A percentile compares a stretch with the other conserved stretches of the same genome.
Conservation (phyloP, 495 filamentous ascomycete species). For the Choiromyces venosus region DNA sequence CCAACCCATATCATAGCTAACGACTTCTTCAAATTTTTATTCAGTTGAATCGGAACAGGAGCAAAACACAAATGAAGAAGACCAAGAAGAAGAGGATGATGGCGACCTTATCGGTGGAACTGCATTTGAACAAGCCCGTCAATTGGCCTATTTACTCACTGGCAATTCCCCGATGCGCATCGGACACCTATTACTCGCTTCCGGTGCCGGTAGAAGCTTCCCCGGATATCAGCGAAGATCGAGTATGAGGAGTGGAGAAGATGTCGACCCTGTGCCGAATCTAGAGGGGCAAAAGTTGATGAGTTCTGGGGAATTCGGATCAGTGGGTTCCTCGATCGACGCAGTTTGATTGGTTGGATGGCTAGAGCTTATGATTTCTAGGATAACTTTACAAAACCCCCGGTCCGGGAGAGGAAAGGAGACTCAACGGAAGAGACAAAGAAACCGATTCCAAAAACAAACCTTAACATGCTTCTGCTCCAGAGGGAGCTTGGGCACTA, state of each 20-base stretch:
- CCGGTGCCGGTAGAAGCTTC: neutral
- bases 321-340: slow-evolving; percentile 17
- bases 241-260: neutral
- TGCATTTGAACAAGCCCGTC: neutral
- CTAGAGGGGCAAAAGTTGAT: slow-evolving; percentile 22
- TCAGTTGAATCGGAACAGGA: slow-evolving; percentile 11
- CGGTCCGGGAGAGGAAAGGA: neutral
- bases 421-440: neutral
- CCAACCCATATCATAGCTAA: neutral
- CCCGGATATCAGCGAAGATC: neutral
- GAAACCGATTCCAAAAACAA: neutral
- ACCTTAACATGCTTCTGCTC: slow-evolving; percentile 61
- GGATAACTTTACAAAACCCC: slow-evolving; percentile 1
- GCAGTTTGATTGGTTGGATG: neutral
- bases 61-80: slow-evolving; percentile 23
- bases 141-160: neutral
- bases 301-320: slow-evolving; percentile 35
- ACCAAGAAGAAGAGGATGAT: slow-evolving; percentile 9
- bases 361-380: slow-evolving; percentile 8
- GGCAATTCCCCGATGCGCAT: neutral
- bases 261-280: slow-evolving; percentile 24
- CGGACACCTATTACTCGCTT: neutral
- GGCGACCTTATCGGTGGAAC: neutral
- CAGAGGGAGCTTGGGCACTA: slow-evolving; percentile 72
- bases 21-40: neutral